Conservation (phyloP, 1,139 yeast species). For the Kurtzmaniella quercitrusa region DNA sequence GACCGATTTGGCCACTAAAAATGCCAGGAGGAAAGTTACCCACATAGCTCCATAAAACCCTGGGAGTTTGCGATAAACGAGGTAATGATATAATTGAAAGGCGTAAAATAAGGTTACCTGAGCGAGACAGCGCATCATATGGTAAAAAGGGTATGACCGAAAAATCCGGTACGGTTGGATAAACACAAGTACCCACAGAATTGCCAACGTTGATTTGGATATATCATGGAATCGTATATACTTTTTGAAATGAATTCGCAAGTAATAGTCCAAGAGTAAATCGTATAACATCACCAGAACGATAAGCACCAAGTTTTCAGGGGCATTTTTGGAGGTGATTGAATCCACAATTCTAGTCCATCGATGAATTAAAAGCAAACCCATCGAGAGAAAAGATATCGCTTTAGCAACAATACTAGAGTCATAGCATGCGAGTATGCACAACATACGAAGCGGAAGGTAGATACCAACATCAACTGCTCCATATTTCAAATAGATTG, state of each 20-base stretch:
- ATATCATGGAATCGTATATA: background rate
- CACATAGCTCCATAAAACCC: constrained; percentile 1
- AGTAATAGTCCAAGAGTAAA: background rate
- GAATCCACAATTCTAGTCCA: background rate
- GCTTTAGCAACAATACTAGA: background rate
- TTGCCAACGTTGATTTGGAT: background rate
- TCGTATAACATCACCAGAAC: background rate
- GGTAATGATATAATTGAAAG: background rate
- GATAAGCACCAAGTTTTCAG: background rate
- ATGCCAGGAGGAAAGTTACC: background rate
- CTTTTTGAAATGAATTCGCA: background rate
- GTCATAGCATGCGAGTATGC: background rate
- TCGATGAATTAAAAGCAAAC: background rate
- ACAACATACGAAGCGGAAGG: background rate
- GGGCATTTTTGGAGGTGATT: background rate
- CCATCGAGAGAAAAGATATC: background rate
- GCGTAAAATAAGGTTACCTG: background rate
- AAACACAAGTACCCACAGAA: constrained; percentile 1
- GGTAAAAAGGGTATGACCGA: background rate
- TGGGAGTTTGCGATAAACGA: background rate
- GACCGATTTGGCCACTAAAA: background rate
- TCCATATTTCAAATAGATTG: constrained; percentile 1
- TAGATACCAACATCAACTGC: background rate
- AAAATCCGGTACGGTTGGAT: background rate
- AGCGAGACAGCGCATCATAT: background rate